A percentile compares a stretch with the other conserved stretches of the same genome.
phyloP scores from a whole-genome alignment of 305 asterid genomes.

The Fraxinus velutina region DNA sequence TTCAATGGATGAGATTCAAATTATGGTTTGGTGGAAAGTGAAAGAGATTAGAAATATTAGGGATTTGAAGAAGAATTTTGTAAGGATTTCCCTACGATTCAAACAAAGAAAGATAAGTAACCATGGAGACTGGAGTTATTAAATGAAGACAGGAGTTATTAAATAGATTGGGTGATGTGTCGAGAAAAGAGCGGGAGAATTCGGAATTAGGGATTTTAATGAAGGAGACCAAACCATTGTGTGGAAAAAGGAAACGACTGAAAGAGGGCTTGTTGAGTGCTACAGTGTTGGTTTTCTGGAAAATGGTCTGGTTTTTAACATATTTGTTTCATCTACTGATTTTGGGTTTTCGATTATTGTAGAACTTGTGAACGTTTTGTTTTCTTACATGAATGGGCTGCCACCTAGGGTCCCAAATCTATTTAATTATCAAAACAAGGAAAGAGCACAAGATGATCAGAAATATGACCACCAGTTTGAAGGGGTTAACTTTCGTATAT shows the following conservation, averaged over 20 bases:
- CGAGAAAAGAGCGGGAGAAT: not conserved
- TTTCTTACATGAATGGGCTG: not conserved
- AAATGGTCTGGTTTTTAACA: not conserved
- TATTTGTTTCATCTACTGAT: not conserved
- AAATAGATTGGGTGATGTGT: not conserved
- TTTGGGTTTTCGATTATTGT: not conserved
- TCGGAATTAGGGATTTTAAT: not conserved
- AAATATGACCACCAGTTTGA: not conserved
- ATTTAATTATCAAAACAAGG: not conserved
- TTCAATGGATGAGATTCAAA: not conserved
- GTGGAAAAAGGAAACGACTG: not conserved
- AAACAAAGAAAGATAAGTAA: not conserved
- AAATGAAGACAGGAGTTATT: too few species aligned
- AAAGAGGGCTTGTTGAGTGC: not conserved
- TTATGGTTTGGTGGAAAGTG: not conserved
- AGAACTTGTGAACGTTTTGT: not conserved
- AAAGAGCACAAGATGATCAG: not conserved
- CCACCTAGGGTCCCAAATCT: not conserved
- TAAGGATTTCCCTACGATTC: not conserved
- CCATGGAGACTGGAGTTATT: too few species aligned
- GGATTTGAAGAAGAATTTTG: not conserved
- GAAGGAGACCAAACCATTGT: not conserved
- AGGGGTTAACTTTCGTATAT: not conserved
- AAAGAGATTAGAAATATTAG: not conserved
- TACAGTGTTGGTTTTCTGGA: not conserved